Evolutionary conservation across 257 asterid genomes (phyloP).

Genomic region (Fraxinus excelsior): DNA sequence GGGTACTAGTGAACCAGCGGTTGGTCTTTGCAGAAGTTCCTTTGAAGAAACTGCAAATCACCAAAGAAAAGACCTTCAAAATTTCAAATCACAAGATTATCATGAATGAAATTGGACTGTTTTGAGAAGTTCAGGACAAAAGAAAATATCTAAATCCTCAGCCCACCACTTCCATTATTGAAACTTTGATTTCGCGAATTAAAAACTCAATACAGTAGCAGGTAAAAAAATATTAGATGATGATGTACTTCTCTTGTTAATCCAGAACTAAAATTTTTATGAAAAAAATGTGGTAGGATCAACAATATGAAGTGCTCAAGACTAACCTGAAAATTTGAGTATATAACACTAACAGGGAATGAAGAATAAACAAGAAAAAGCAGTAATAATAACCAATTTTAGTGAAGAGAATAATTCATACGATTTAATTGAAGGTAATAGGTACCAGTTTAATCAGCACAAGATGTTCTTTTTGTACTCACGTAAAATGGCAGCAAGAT

Average conservation of each 20-base stretch:
- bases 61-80: neutral
- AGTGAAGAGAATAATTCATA: too few relatives aligned
- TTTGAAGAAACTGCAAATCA: slow-evolving; percentile 75
- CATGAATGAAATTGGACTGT: neutral
- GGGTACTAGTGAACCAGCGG: slow-evolving; percentile 94
- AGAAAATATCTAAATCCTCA: neutral
- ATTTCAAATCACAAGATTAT: neutral
- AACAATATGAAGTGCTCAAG: too few relatives aligned
- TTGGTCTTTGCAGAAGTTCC: slow-evolving; percentile 67
- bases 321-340: too few relatives aligned
- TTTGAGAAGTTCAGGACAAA: neutral
- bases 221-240: neutral
- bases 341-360: too few relatives aligned
- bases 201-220: neutral
- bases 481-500: neutral
- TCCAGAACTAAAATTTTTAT: neutral
- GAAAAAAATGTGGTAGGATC: neutral
- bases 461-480: neutral
- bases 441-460: neutral
- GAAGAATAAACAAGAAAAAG: too few relatives aligned
- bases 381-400: too few relatives aligned
- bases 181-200: neutral
- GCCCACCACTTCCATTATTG: neutral
- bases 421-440: neutral
- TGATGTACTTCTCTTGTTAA: neutral